Base-by-base conservation (phyloP, 2,329 filamentous ascomycete genomes). In the Aspergillus phoenicis region DNA sequence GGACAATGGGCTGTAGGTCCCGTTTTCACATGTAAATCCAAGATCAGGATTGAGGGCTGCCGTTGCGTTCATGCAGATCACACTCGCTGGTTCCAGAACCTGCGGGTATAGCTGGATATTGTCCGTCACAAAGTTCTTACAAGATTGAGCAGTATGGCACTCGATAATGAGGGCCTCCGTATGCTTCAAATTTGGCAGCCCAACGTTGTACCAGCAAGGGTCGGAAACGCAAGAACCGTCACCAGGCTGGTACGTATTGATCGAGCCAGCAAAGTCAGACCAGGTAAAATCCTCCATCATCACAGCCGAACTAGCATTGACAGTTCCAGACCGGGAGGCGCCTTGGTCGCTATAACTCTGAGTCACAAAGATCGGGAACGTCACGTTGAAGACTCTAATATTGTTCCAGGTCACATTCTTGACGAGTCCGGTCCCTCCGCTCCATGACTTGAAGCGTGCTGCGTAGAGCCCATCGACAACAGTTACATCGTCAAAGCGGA, bases 291-390 rank as follows among this genome's bases (percentile, higher is more conserved):
- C 71, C 59, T 77, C 68, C 77, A 81, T 79, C 47, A 72, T 69
- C 11, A 80, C 79, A 4, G 41, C 41, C 4, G 75, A 72, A 61
- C 73, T 75, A 3, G 75, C 69, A 62, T 79, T 78, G 1, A 68
- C 71, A 15, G 62, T 68, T 7, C 69, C 61, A 0, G 71, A 66
- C 33, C 72, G 70, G 2, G 64, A 68, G 28, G 64, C 70, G n/a
- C 70, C 73, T 64, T 81, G 78, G 58, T 81, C 75, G 62, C 68
- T 67, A 65, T 81, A 81, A 41, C 74, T 79, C 66, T 81, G 78
- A 2, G 78, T 81, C n/a, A 81, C 77, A 58, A 80, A 81, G 58
- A 81, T 77, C 1, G 79, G 79, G 62, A 81, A 81, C 0, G 78
- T 76, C 30, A 81, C 79, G 59, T 81, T 81, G 64, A 76, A 76